Percentiles rank a stretch among this genome's conserved stretches.
phyloP scores from a whole-genome alignment of 2,329 filamentous ascomycete genomes.

The Trichophyton verrucosum region DNA sequence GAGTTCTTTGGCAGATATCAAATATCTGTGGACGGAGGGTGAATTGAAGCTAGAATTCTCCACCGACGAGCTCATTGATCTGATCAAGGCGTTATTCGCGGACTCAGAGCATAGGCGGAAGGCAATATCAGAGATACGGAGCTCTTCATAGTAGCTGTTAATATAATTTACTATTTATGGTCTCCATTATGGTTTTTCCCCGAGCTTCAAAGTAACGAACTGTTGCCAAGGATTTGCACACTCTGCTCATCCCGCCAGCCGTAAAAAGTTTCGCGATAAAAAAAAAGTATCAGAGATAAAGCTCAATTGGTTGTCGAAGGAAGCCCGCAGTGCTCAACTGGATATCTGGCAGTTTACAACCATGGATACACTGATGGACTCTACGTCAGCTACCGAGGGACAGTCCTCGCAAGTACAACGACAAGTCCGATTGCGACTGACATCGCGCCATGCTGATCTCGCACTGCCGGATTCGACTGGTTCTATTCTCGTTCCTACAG shows the following conservation, averaged over 20 bases:
- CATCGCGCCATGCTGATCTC: conserved; percentile 41
- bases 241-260: conserved; percentile 18
- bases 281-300: not conserved
- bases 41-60: conserved; percentile 51
- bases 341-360: not conserved
- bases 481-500: conserved; percentile 46
- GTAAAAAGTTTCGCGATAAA: conserved; percentile 5
- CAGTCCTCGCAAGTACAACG: conserved; percentile 19
- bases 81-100: conserved; percentile 53
- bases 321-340: not conserved
- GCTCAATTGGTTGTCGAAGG: not conserved
- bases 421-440: conserved; percentile 45
- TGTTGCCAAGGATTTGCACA: conserved; percentile 18
- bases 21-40: conserved; percentile 53
- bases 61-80: conserved; percentile 48
- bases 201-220: no score
- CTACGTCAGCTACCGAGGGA: conserved; percentile 13
- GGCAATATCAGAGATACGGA: conserved; percentile 46
- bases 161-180: not conserved
- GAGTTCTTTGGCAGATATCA: conserved; percentile 51
- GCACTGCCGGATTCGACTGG: conserved; percentile 43
- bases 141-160: conserved; percentile 15
- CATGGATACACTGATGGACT: conserved; percentile 9
- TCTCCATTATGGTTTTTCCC: no score
- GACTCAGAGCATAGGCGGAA: conserved; percentile 47